phyloP scores from a whole-genome alignment of 1,139 yeast species.

The Nadsonia starkeyi-henricii region DNA sequence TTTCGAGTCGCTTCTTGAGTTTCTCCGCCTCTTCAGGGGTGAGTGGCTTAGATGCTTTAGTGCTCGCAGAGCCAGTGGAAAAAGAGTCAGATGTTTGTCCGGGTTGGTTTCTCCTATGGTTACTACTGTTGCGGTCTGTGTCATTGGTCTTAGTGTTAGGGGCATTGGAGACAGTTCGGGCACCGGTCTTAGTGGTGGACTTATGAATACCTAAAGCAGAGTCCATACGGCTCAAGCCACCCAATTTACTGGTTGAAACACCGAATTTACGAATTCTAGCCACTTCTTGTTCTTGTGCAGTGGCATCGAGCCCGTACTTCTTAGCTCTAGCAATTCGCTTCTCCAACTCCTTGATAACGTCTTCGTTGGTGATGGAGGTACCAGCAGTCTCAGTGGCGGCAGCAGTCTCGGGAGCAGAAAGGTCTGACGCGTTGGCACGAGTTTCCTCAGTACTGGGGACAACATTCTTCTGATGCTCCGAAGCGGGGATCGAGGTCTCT shows the following conservation, averaged over 20 bases:
- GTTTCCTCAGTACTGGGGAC: no score
- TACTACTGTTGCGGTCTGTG: no score
- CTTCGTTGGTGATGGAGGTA: constrained; percentile 39
- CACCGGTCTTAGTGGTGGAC: neutral
- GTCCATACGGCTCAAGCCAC: neutral
- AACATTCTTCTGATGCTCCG: no score
- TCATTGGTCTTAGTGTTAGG: neutral
- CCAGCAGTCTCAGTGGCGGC: no score
- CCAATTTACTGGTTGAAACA: neutral
- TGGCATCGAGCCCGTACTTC: constrained; percentile 46
- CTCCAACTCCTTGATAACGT: constrained; percentile 53
- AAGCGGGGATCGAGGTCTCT: no score
- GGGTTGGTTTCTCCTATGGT: neutral
- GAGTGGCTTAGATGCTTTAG: constrained; percentile 12
- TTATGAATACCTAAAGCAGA: neutral
- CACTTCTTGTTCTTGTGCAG: constrained; percentile 36
- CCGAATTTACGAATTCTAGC: constrained; percentile 73
- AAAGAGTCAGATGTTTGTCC: neutral
- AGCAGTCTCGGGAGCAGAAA: no score
- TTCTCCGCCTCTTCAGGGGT: constrained; percentile 13
- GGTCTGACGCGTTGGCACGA: no score
- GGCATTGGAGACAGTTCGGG: neutral
- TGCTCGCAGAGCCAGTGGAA: constrained; percentile 3
- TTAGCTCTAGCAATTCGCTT: constrained; percentile 60
- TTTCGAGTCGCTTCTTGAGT: constrained; percentile 22